These are phyloP conservation scores for Podospora tetraspora DNA, from an alignment of 495 filamentous ascomycete species.

Conservation along the genomic window DNA sequence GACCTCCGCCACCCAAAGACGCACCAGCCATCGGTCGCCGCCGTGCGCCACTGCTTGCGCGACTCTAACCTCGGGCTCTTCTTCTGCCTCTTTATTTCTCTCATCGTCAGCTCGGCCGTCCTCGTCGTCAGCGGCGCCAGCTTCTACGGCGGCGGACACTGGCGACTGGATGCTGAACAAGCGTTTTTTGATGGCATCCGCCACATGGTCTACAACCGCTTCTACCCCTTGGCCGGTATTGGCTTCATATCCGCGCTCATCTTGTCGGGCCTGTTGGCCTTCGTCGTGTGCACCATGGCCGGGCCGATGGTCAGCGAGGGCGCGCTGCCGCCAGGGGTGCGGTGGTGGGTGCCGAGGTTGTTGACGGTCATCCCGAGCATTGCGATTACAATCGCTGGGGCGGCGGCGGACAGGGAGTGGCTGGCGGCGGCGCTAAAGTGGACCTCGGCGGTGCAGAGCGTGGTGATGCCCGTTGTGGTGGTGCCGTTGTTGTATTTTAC, in stretches of 20 bases:
- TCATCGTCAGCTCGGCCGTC: conserved; percentile 90
- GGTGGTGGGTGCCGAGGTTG: conserved; percentile 47
- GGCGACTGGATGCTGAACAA: too few species aligned
- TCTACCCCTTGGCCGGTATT: too few species aligned
- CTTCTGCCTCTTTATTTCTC: conserved; percentile 75
- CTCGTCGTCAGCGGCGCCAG: conserved; percentile 80
- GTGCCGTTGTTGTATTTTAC: conserved; percentile 90
- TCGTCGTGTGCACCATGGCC: conserved; percentile 56
- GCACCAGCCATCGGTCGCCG: conserved; percentile 71
- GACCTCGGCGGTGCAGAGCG: conserved; percentile 71
- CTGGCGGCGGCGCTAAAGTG: conserved; percentile 69
- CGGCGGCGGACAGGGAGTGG: conserved; percentile 52
- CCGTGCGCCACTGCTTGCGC: conserved; percentile 71
- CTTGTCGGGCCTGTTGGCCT: conserved; percentile 48
- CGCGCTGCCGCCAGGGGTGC: conserved; percentile 57
- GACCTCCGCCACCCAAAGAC: conserved; percentile 42
- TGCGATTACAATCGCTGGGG: conserved; percentile 57
- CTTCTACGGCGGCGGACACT: too few species aligned
- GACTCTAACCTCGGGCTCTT: conserved; percentile 75
- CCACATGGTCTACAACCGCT: too few species aligned
- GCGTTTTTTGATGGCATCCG: too few species aligned
- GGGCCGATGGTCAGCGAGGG: conserved; percentile 56
- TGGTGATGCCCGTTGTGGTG: conserved; percentile 74
- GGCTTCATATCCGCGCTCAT: too few species aligned
- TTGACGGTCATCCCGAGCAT: conserved; percentile 72